These are phyloP conservation scores for Berberis vulgaris DNA, from an alignment of 164 flowering plant species.

Conservation along the genomic window DNA sequence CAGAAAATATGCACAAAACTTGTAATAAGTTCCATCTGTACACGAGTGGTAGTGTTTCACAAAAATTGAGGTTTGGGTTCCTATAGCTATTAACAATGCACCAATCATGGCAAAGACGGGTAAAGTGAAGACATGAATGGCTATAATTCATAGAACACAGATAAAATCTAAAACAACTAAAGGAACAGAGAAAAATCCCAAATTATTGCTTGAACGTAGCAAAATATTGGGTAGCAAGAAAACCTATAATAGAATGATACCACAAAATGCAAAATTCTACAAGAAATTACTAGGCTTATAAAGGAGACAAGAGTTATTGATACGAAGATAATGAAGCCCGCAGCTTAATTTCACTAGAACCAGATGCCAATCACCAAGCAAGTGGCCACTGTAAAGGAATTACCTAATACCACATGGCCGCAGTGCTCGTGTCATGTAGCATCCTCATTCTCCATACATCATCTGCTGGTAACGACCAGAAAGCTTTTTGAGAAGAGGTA, in stretches of 20 bases:
- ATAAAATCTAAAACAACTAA: background rate
- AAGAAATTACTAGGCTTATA: background rate
- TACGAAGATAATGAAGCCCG: slow-evolving; percentile 5
- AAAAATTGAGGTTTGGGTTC: no score
- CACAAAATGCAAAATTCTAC: slow-evolving; percentile 2
- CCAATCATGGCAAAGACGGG: background rate
- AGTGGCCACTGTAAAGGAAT: background rate
- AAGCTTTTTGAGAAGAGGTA: slow-evolving; percentile 61
- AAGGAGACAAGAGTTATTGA: background rate
- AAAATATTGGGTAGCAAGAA: background rate
- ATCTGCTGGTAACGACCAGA: slow-evolving; percentile 32
- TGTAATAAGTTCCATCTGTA: no score
- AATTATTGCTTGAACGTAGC: background rate
- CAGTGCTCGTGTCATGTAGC: slow-evolving; percentile 9
- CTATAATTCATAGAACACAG: background rate
- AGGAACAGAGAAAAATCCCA: background rate
- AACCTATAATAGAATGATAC: slow-evolving; percentile 1
- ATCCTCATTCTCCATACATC: slow-evolving; percentile 40
- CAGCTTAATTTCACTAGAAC: slow-evolving; percentile 18
- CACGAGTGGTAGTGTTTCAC: no score
- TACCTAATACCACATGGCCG: slow-evolving; percentile 18
- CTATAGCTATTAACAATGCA: background rate
- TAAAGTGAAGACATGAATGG: background rate
- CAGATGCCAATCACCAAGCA: background rate
- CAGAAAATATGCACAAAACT: no score